Evolutionary conservation across 1,139 yeast genomes (phyloP), one percentile per base, ranked within the genome.

Genomic region (Suhomyces yuchorum): DNA sequence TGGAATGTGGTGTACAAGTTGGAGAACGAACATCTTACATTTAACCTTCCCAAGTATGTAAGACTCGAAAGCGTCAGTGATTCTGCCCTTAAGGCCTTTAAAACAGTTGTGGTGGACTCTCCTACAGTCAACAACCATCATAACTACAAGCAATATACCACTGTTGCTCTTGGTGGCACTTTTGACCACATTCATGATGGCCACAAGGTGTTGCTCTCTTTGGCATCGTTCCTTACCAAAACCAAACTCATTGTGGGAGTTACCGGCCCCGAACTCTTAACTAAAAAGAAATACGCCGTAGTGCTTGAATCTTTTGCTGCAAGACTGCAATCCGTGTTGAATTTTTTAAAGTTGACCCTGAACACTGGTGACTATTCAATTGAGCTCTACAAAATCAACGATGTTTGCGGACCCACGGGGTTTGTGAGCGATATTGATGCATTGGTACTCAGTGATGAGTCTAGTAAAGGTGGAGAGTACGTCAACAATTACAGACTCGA

Each of bases 131-230:
- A 18, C 26, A 18, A 8, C 3, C 14, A n/a, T 17, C 19, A 20
- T 12, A 20, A 17, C 23, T 28, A 22, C 39, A 37, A 30, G 11
- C 28, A 18, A 12, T 54, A 33, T 40, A 28, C 32, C n/a, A 50
- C 50, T 1, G 56, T 59, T 12, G 96, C 96, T 0, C 84, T 92
- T 1, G 99, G 99, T 0, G 99, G 99, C 0, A 95, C 99, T 0
- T 95, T 95, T 70, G 99, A 95, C 62, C 98, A 95, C 67, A 63
- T 95, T 34, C 99, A 95, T 59, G 96, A 87, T 60, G 99, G 99
- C 0, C 99, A 95, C 67, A 90, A 88, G 64, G 84, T 93, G 26
- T 70, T 95, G 18, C 71, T 95, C 8, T 85, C 96, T 0, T 73
- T 89, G 56, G 78, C 96, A 0, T 81, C 84, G 0, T 91, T 83